Evolutionary conservation across 345 rosid genomes (phyloP).

Genomic region (Brassica juncea): DNA sequence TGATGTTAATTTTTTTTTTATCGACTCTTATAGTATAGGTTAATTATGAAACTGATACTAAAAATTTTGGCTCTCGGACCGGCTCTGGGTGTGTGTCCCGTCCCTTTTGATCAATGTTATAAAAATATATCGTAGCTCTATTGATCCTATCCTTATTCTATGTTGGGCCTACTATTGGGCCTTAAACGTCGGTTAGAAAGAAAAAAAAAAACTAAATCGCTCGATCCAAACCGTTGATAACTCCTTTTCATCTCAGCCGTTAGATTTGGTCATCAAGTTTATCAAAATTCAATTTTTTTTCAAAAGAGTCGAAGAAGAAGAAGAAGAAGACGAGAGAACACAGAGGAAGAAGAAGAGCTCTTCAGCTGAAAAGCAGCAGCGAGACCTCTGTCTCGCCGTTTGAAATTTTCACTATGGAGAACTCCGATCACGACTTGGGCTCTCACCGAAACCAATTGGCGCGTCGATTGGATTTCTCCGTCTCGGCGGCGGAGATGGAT

Average conservation of each 20-base stretch:
- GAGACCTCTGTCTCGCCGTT: neutral
- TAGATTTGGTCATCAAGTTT: neutral
- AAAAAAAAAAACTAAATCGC: no score
- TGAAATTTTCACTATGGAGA: neutral
- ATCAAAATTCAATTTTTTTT: neutral
- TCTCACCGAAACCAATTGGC: neutral
- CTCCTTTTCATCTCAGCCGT: neutral
- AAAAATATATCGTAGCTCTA: no score
- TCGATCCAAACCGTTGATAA: neutral
- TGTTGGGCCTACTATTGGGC: neutral
- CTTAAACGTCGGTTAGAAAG: neutral
- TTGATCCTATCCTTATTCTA: no score
- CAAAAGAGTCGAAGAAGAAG: neutral
- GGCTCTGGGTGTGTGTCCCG: no score
- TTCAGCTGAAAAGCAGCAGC: neutral
- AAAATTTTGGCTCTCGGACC: no score
- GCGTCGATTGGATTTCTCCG: neutral
- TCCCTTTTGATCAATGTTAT: no score
- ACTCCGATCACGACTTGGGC: neutral
- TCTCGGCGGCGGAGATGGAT: neutral
- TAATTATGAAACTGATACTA: no score
- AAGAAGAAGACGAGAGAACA: neutral
- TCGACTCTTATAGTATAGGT: no score
- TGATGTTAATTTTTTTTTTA: no score
- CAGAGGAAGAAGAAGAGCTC: neutral